These are phyloP conservation scores for Haplosporangium gracile DNA, from an alignment of 192 early-diverging fungal species.

Conservation along the genomic window DNA sequence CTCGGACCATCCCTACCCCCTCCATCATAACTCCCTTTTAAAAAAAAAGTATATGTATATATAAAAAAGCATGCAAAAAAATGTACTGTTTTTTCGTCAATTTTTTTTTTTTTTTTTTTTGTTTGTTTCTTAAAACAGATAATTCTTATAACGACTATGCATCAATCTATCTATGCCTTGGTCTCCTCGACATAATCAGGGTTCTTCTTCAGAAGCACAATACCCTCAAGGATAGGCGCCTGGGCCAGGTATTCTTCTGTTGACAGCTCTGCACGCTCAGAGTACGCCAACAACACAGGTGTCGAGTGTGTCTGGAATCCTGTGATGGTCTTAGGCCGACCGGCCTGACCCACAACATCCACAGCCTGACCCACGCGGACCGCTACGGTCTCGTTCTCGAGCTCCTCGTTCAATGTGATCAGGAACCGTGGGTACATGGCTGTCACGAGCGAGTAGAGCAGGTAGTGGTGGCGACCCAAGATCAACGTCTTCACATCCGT, in stretches of 20 bases:
- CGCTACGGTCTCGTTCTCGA: conserved; percentile 85
- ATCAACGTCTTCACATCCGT: conserved; percentile 93
- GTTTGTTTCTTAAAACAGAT: neutral
- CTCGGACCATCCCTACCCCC: conserved; percentile 38
- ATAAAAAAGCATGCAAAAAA: neutral
- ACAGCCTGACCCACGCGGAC: conserved; percentile 99
- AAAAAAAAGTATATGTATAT: neutral
- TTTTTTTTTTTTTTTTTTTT: neutral
- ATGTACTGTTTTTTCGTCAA: neutral
- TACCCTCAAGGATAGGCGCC: conserved; percentile 91
- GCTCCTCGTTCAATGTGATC: conserved; percentile 93
- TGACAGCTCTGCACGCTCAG: conserved; percentile 97
- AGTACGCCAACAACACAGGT: conserved; percentile 95
- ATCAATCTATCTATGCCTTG: conserved; percentile 52
- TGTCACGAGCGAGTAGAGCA: conserved; percentile 93
- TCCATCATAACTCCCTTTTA: conserved; percentile 13
- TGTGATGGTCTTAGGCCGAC: conserved; percentile 98
- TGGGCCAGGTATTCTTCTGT: conserved; percentile 96
- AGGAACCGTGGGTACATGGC: conserved; percentile 99
- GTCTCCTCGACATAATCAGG: conserved; percentile 86
- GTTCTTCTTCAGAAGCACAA: conserved; percentile 97
- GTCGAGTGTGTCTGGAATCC: conserved; percentile 99
- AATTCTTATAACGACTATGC: neutral
- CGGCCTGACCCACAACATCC: conserved; percentile 99
- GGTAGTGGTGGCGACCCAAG: conserved; percentile 90